These are phyloP conservation scores for Ambrosiella cleistominuta DNA, from an alignment of 2,329 filamentous ascomycete genomes.

Conservation along the genomic window DNA sequence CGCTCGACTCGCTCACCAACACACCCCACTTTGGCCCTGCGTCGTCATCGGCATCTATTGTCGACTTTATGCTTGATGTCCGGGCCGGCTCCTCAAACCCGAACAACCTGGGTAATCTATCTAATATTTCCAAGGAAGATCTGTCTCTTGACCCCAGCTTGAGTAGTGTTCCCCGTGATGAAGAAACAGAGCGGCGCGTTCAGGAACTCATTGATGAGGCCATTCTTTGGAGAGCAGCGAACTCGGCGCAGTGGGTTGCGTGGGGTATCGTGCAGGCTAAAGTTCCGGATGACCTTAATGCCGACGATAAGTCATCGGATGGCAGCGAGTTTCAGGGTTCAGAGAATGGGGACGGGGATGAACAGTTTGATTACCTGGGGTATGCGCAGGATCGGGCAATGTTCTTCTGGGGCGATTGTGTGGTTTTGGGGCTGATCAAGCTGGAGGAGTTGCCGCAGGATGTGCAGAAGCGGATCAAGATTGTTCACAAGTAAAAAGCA, in stretches of 20 bases:
- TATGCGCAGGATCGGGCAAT: conserved; percentile 82
- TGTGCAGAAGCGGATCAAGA: conserved; percentile 48
- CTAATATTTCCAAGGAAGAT: conserved; percentile 40
- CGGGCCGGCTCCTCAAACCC: conserved; percentile 18
- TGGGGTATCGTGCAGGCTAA: conserved; percentile 97
- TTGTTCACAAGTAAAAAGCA: conserved; percentile 40
- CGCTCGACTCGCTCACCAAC: conserved; percentile 24
- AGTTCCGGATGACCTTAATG: conserved; percentile 24
- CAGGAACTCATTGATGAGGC: conserved; percentile 60
- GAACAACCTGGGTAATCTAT: conserved; percentile 14
- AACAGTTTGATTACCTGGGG: conserved; percentile 81
- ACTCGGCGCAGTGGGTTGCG: conserved; percentile 78
- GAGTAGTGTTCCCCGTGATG: conserved; percentile 26
- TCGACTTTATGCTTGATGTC: conserved; percentile 71
- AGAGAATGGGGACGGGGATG: conserved; percentile 26
- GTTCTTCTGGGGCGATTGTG: conserved; percentile 87
- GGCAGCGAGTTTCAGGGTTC: conserved; percentile 4
- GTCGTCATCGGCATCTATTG: conserved; percentile 33
- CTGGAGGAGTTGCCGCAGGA: conserved; percentile 57
- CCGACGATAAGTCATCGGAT: conserved; percentile 16
- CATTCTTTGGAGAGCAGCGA: conserved; percentile 69
- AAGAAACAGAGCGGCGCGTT: conserved; percentile 48
- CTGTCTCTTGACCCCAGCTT: conserved; percentile 20
- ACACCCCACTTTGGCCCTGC: conserved; percentile 23
- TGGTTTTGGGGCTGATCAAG: conserved; percentile 57